Base-by-base conservation (phyloP, 306 rosid species). In the Cucumis sativus region DNA sequence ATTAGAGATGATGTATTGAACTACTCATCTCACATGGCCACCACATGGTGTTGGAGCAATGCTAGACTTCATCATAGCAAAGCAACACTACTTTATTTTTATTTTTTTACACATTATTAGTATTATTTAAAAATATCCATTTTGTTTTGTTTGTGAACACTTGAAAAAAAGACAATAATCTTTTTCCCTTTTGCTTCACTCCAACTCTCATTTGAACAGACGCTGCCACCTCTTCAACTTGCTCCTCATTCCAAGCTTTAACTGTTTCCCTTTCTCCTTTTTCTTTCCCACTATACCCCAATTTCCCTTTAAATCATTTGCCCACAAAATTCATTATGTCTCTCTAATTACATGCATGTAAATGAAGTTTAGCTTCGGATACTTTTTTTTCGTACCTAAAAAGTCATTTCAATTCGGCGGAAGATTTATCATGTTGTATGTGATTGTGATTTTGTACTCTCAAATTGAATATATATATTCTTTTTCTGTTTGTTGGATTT, bases 151-250 rank as follows among this genome's bases (percentile, higher is more conserved):
- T 43, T 43, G 7, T 45, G 9, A 69, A 45, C 57, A 20, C 37
- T 70, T 47, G 1, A 49, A n/a, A 23, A 47, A 25, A 13, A 68
- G 55, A 45, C 76, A 13, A 41, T 7, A 37, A 66, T 69, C 74
- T 43, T 69, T 69, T 47, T 70, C 35, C 76, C 76, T 21, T 70
- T 70, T 47, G 59, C 54, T 69, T 69, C 57, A 41, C 75, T 69
- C 75, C 75, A 69, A 47, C 76, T 45, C 59, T 21, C 52, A 69
- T 45, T 18, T 67, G 74, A 41, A 41, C 28, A 39, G 16, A 66
- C 28, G 55, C 74, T 9, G 33, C 74, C 74, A 70, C 33, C 75
- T 47, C 59, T 70, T 28, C 57, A 43, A 23, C 58, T 70, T 70
- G 75, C 40, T 47, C 58, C 59, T 47, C 75, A 47, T 45, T 70